Base-by-base conservation (phyloP, 108 stramenopile genomes). In the Conticribra guillardii region DNA sequence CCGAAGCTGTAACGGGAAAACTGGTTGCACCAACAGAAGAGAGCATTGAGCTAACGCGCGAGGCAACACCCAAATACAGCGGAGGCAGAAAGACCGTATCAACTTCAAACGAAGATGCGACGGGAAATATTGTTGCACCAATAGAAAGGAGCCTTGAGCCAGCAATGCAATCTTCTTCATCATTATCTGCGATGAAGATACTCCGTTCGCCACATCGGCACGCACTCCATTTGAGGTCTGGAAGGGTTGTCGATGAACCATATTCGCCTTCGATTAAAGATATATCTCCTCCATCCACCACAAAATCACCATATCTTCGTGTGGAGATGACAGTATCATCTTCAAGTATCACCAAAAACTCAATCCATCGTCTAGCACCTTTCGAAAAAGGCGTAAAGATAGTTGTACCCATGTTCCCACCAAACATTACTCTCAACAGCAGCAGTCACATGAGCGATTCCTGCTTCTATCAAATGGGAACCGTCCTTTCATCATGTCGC, bases 351-450 rank as follows among this genome's bases (percentile, higher is more conserved):
- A 21, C 15, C 66, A 26, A 21, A 18, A 3, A 17, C 24, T 46
- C 27, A 8, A 11, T 56, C 44, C 31, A 21, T 41, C 53, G 73
- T 24, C 75, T 74, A 1, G 29, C 80, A 28, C 75, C 65, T 1
- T 66, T 72, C 46, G 65, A 73, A 48, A 82, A 79, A 60, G 72
- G 93, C 44, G 85, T 89, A 4, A 95, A 92, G 73, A 86, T 95
- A 23, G 84, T 85, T 32, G 91, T 92, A 18, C 94, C 94, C 17
- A 53, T 95, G 47, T 81, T 90, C 33, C 83, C 94, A n/a, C 58
- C 73, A 3, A 56, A 81, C 52, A 33, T 34, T 44, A 69, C n/a
- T n/a, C n/a, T 44, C 46, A 51, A 32, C 14, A 69, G 65, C 34
- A 41, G 69, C 4, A 47, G 21, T 32, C 51, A 57, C 54, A 69